Base-by-base conservation (phyloP, 371 early-diverging fungal genomes). In the Cokeromyces recurvatus region DNA sequence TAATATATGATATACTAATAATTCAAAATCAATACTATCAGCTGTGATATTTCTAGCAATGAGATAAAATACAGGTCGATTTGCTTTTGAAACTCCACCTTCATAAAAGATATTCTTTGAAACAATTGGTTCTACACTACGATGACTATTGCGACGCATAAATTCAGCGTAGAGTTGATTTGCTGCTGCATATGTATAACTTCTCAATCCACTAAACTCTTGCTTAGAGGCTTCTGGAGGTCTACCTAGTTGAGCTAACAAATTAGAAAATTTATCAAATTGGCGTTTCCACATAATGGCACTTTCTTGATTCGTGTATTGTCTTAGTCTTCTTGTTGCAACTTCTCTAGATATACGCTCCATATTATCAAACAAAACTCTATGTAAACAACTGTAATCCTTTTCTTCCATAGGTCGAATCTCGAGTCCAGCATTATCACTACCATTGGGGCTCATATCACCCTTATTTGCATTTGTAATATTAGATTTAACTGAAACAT, bases 161-260 rank as follows among this genome's bases (percentile, higher is more conserved):
- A 92, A 90, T 47, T 91, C 92, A 17, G 77, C 73, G 55, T 85
- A 87, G 15, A 82, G 63, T 38, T 86, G 86, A 38, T 71, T 72
- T 29, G 71, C 68, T 15, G 76, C 77, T 34, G 74, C 73, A 56
- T 68, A 63, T 10, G 73, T 70, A 22, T 65, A 76, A 32, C 55
- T 66, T 53, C 65, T 56, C 34, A 73, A 52, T 14, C 68, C 79
- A 20, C 65, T 71, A 36, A 71, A 65, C 38, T 77, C 81, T 21
- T 71, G 72, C 16, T 62, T 59, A 12, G 66, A 48, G 24, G 66
- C 24, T 41, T 62, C 66, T 25, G 68, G 60, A 1, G 91, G 88
- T 42, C 90, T 85, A 8, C 94, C 95, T 4, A 95, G 68, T 51
- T 89, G 91, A 17, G 91, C 88, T 49, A 95, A 59, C 27, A 95